Conservation (phyloP, 2,329 filamentous ascomycete genomes). For the Alternaria consortialis region DNA sequence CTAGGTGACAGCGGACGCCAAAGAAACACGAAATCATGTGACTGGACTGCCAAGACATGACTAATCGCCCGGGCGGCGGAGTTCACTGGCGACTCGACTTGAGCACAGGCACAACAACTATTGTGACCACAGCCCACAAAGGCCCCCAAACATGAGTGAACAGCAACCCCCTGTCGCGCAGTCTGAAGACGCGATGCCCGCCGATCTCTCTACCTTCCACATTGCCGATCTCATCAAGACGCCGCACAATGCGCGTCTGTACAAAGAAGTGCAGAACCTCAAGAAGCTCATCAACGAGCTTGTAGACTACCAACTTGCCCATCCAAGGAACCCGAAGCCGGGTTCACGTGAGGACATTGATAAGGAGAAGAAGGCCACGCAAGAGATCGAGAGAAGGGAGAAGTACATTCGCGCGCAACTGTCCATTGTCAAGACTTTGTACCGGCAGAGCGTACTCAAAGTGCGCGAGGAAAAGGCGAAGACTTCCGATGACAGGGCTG, state of each 20-base stretch:
- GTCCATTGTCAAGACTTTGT: slow-evolving; percentile 70
- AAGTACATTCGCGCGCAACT: slow-evolving; percentile 78
- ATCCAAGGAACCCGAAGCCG: slow-evolving; percentile 33
- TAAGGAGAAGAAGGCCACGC: slow-evolving; percentile 33
- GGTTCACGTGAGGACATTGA: slow-evolving; percentile 34
- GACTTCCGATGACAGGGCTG: slow-evolving; percentile 86
- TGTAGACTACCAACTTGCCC: slow-evolving; percentile 41
- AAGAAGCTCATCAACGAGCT: slow-evolving; percentile 44
- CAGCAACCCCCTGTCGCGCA: slow-evolving; percentile 2
- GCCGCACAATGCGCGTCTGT: slow-evolving; percentile 41
- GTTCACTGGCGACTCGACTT: not conserved
- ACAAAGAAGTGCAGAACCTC: slow-evolving; percentile 44
- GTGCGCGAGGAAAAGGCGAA: slow-evolving; percentile 85
- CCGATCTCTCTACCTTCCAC: slow-evolving; percentile 33
- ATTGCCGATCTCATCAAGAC: slow-evolving; percentile 40
- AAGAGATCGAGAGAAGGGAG: slow-evolving; percentile 58
- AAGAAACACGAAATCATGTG: slow-evolving; percentile 7
- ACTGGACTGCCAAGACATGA: not conserved
- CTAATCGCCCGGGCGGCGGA: not conserved
- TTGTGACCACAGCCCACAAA: not conserved
- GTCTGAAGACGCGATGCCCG: slow-evolving; percentile 18
- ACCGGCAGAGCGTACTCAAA: slow-evolving; percentile 80
- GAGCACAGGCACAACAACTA: not conserved
- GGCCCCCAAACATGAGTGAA: slow-evolving; percentile 15
- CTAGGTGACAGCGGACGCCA: not conserved